Conservation (phyloP, 495 filamentous ascomycete genomes). For the Aspergillus olivimuriae region DNA sequence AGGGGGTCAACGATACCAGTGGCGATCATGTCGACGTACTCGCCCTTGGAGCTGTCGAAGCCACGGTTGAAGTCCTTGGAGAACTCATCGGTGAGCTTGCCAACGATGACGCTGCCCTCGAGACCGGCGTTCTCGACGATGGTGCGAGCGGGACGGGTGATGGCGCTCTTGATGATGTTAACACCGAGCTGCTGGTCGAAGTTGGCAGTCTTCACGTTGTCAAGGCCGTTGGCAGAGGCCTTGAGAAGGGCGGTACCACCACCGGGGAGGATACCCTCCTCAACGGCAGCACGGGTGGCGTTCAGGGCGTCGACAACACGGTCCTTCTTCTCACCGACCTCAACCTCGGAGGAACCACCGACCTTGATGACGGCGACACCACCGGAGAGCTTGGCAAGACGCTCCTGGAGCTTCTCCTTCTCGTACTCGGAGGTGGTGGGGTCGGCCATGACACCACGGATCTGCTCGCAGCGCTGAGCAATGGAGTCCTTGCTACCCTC, state of each 20-base stretch:
- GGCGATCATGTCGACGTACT: constrained; percentile 97
- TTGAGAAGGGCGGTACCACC: constrained; percentile 98
- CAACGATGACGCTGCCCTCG: constrained; percentile 93
- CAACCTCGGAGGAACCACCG: constrained; percentile 93
- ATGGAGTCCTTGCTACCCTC: constrained; percentile 94
- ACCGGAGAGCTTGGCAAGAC: constrained; percentile 97
- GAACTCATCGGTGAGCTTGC: constrained; percentile 95
- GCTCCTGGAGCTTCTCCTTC: constrained; percentile 99
- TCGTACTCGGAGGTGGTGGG: constrained; percentile 94
- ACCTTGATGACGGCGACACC: constrained; percentile 99
- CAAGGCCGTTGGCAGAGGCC: constrained; percentile 84
- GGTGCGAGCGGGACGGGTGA: constrained; percentile 85
- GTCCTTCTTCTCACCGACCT: constrained; percentile 99
- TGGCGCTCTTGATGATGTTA: constrained; percentile 92
- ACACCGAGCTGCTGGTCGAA: constrained; percentile 99
- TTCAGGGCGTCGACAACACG: constrained; percentile 97
- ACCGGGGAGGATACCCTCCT: constrained; percentile 97
- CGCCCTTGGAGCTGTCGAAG: constrained; percentile 90
- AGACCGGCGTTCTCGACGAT: constrained; percentile 97
- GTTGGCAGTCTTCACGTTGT: constrained; percentile 77
- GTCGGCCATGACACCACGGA: constrained; percentile 93
- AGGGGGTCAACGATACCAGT: constrained; percentile 96
- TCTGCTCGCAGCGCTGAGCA: constrained; percentile 95
- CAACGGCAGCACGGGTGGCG: constrained; percentile 95
- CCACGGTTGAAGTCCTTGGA: constrained; percentile 95